phyloP scores from a whole-genome alignment of 805 yeast species.

The Monosporozyma aerobia region DNA sequence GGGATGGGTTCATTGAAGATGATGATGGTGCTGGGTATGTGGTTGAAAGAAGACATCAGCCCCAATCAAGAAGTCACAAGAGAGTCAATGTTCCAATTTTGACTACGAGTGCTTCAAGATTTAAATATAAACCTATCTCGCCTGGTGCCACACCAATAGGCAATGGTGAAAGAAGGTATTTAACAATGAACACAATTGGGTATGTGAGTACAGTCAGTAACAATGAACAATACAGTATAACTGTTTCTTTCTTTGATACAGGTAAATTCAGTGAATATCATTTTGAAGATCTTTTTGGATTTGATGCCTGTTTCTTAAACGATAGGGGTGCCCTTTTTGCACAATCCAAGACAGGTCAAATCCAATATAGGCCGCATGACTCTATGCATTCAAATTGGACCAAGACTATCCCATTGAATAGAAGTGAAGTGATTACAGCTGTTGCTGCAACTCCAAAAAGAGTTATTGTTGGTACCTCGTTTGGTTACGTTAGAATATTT shows the following conservation, averaged over 20 bases:
- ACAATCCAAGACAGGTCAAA: conserved; percentile 35
- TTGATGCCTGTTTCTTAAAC: conserved; percentile 68
- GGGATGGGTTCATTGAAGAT: conserved; percentile 48
- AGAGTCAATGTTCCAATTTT: background rate
- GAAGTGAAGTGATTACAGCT: conserved; percentile 53
- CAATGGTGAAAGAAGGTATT: conserved; percentile 54
- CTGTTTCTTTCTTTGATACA: conserved; percentile 79
- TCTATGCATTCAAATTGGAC: conserved; percentile 65
- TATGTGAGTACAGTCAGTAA: conserved; percentile 70
- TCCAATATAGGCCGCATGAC: conserved; percentile 64
- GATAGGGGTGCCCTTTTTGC: conserved; percentile 60
- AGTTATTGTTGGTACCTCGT: conserved; percentile 61
- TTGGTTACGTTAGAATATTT: conserved; percentile 66
- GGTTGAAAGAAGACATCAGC: conserved; percentile 1
- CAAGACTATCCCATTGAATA: conserved; percentile 40
- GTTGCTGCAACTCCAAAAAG: conserved; percentile 56
- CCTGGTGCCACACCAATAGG: conserved; percentile 86
- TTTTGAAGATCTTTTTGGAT: conserved; percentile 65
- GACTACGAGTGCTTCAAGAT: background rate
- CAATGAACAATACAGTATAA: conserved; percentile 54
- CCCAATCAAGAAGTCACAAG: background rate
- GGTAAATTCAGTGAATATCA: conserved; percentile 71
- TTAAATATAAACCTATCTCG: conserved; percentile 51
- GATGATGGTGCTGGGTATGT: conserved; percentile 50
- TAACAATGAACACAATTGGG: conserved; percentile 74